Evolutionary conservation across 1,139 yeast genomes (phyloP).

Genomic region (Arxiozyma telluris): DNA sequence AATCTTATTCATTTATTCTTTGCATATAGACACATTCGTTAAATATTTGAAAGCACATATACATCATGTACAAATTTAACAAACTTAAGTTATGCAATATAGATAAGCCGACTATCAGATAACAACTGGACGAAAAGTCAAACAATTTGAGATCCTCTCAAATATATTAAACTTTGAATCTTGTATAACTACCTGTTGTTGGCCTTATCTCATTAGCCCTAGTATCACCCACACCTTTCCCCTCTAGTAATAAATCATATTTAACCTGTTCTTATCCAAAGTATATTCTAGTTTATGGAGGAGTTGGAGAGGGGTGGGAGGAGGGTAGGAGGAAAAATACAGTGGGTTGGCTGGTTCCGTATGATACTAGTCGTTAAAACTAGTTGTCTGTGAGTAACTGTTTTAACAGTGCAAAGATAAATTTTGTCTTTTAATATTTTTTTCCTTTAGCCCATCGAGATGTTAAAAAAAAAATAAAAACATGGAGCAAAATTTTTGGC

Average conservation of each 20-base stretch:
- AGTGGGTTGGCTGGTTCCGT: too few relatives aligned
- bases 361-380: too few relatives aligned
- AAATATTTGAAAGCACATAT: slow-evolving; percentile 14
- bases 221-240: neutral
- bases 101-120: neutral
- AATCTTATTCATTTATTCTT: slow-evolving; percentile 18
- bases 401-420: too few relatives aligned
- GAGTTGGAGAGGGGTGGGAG: too few relatives aligned
- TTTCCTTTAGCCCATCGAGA: neutral
- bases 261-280: too few relatives aligned
- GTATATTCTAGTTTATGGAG: too few relatives aligned
- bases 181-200: neutral
- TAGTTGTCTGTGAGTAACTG: too few relatives aligned
- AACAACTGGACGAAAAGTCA: neutral
- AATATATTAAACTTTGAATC: neutral
- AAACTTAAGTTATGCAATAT: slow-evolving; percentile 36
- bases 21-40: slow-evolving; percentile 40
- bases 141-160: neutral
- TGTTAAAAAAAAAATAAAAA: too few relatives aligned
- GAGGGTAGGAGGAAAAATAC: too few relatives aligned
- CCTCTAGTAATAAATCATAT: neutral
- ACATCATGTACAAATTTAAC: slow-evolving; percentile 19
- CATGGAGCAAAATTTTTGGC: neutral
- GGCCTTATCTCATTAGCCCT: neutral
- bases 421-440: too few relatives aligned